phyloP scores from a whole-genome alignment of 768 basidiomycete genomes.

The Termitomyces sp. region DNA sequence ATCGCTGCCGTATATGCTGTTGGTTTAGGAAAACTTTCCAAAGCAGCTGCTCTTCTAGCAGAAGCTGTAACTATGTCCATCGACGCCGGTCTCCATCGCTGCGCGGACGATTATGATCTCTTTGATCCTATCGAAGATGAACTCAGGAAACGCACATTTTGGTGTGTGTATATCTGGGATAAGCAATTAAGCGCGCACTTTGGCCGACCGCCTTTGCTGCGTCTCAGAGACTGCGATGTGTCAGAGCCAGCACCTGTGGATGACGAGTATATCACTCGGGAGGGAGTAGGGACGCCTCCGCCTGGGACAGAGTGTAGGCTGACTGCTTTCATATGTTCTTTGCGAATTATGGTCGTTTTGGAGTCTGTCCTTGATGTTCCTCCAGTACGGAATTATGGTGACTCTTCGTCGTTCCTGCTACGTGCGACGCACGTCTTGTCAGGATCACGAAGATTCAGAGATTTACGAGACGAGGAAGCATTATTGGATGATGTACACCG shows the following conservation, averaged over 20 bases:
- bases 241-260: conserved; percentile 80
- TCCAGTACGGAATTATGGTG: conserved; percentile 55
- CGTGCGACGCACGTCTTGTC: conserved; percentile 67
- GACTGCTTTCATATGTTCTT: conserved; percentile 70
- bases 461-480: conserved; percentile 73
- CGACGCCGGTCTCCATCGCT: conserved; percentile 86
- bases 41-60: conserved; percentile 79
- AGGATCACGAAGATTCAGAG: conserved; percentile 53
- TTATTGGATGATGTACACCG: conserved; percentile 76
- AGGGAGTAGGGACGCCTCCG: conserved; percentile 61
- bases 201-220: conserved; percentile 82
- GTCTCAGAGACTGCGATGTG: conserved; percentile 89
- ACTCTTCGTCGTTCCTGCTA: conserved; percentile 71
- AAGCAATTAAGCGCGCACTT: conserved; percentile 89
- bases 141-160: conserved; percentile 90
- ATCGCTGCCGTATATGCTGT: conserved; percentile 92
- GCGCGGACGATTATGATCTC: conserved; percentile 77
- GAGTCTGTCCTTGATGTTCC: conserved; percentile 85
- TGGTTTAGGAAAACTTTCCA: conserved; percentile 83
- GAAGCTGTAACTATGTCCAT: conserved; percentile 85
- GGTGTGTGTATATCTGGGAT: conserved; percentile 96
- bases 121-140: conserved; percentile 91
- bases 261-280: conserved; percentile 83
- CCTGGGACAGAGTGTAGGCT: conserved; percentile 70
- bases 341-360: conserved; percentile 82